These are phyloP conservation scores for Fraxinus dipetala DNA, from an alignment of 305 asterid genomes.

Conservation along the genomic window DNA sequence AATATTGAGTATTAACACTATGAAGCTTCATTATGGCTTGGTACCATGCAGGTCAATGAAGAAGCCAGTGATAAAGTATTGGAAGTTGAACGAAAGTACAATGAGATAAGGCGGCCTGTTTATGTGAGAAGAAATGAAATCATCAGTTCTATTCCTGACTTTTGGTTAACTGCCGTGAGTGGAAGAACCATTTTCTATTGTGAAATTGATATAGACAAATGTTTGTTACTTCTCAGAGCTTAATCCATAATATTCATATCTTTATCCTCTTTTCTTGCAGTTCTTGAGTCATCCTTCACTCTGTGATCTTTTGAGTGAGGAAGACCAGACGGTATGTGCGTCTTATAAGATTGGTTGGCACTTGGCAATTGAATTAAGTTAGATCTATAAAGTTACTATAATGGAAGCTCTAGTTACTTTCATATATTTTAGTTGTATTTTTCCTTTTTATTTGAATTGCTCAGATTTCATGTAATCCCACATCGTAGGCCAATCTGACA, in stretches of 20 bases:
- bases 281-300: conserved; percentile 58
- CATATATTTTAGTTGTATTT: neutral
- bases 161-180: conserved; percentile 64
- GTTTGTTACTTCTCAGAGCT: neutral
- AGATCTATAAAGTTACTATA: neutral
- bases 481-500: neutral
- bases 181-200: conserved; percentile 8
- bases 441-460: neutral
- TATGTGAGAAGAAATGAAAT: conserved; percentile 43
- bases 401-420: neutral
- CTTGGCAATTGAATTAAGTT: conserved; percentile 12
- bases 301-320: conserved; percentile 40
- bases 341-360: conserved; percentile 2
- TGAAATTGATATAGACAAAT: conserved; percentile 11
- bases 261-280: conserved; percentile 34
- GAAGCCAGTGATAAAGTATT: conserved; percentile 43
- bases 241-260: conserved; percentile 3
- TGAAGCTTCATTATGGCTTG: conserved; percentile 18
- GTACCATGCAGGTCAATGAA: conserved; percentile 44
- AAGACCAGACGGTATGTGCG: conserved; percentile 51
- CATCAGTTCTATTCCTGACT: conserved; percentile 51
- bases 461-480: neutral
- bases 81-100: conserved; percentile 48
- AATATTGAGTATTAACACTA: neutral
- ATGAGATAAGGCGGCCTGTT: conserved; percentile 45